Conservation (phyloP, 352 stramenopile genomes). For the Phytophthora hibernalis region DNA sequence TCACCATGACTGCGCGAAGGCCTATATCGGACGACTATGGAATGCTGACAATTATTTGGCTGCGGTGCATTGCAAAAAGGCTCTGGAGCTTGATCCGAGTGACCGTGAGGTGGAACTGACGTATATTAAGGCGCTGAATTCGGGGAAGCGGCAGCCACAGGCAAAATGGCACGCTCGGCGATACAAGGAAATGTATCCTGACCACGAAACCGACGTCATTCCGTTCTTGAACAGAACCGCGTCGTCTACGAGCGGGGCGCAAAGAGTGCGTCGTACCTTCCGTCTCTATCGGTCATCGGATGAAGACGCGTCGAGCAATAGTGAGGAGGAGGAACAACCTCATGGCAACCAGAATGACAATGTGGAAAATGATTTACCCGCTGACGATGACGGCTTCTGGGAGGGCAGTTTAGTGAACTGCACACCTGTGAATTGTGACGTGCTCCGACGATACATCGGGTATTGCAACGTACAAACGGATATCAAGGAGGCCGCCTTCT, state of each 20-base stretch:
- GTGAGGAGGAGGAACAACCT: conserved; percentile 31
- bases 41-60: conserved; percentile 72
- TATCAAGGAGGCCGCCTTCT: conserved; percentile 92
- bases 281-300: conserved; percentile 32
- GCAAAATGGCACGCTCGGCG: conserved; percentile 45
- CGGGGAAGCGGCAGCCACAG: conserved; percentile 50
- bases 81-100: conserved; percentile 57
- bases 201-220: conserved; percentile 51
- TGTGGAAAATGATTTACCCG: conserved; percentile 30
- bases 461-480: conserved; percentile 92
- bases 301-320: conserved; percentile 39
- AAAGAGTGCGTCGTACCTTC: conserved; percentile 9
- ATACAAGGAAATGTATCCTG: conserved; percentile 61
- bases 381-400: conserved; percentile 63
- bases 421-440: conserved; percentile 63
- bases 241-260: neutral
- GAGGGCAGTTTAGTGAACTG: conserved; percentile 46
- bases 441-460: conserved; percentile 80
- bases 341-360: conserved; percentile 21
- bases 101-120: conserved; percentile 60
- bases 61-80: conserved; percentile 68
- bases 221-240: conserved; percentile 31
- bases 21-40: conserved; percentile 72
- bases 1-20: conserved; percentile 64
- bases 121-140: conserved; percentile 65